Evolutionary conservation across 768 basidiomycete genomes (phyloP).

Genomic region (Boletales sp.): DNA sequence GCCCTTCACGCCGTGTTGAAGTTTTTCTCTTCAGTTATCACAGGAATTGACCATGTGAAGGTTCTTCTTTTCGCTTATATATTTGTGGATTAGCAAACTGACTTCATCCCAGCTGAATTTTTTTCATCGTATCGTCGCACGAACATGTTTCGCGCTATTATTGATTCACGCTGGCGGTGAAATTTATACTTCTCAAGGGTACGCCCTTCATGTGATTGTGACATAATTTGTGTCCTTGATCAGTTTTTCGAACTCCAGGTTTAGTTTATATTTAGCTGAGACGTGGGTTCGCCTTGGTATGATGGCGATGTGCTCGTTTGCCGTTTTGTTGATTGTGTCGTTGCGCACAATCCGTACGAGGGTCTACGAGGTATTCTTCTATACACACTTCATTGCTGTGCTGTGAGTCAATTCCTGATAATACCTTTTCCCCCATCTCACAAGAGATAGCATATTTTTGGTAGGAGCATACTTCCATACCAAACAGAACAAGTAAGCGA

Average conservation of each 20-base stretch:
- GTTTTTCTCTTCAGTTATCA: slow-evolving; percentile 18
- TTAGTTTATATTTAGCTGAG: background rate
- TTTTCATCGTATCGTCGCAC: slow-evolving; percentile 47
- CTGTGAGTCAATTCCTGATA: slow-evolving; percentile 28
- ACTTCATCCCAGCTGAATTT: slow-evolving; percentile 33
- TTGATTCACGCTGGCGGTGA: slow-evolving; percentile 43
- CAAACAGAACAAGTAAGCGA: slow-evolving; percentile 13
- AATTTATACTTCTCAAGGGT: slow-evolving; percentile 5
- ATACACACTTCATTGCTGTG: slow-evolving; percentile 42
- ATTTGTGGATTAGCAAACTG: background rate
- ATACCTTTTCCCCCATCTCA: slow-evolving; percentile 1
- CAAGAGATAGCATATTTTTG: slow-evolving; percentile 28
- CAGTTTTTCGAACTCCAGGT: background rate
- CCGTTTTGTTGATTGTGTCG: slow-evolving; percentile 44
- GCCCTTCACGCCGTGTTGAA: background rate
- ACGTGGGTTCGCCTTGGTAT: slow-evolving; percentile 33
- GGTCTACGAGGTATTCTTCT: slow-evolving; percentile 52
- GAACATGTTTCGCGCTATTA: slow-evolving; percentile 43
- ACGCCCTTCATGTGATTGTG: background rate
- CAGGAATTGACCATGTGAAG: slow-evolving; percentile 27
- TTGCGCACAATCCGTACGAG: slow-evolving; percentile 45
- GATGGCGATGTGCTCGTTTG: slow-evolving; percentile 36
- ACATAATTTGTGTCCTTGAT: background rate
- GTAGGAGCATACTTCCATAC: slow-evolving; percentile 42
- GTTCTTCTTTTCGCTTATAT: background rate